Percentiles rank a stretch among this genome's conserved stretches.
phyloP scores from a whole-genome alignment of 2,329 filamentous ascomycete species.

The Basipetospora sp. region DNA sequence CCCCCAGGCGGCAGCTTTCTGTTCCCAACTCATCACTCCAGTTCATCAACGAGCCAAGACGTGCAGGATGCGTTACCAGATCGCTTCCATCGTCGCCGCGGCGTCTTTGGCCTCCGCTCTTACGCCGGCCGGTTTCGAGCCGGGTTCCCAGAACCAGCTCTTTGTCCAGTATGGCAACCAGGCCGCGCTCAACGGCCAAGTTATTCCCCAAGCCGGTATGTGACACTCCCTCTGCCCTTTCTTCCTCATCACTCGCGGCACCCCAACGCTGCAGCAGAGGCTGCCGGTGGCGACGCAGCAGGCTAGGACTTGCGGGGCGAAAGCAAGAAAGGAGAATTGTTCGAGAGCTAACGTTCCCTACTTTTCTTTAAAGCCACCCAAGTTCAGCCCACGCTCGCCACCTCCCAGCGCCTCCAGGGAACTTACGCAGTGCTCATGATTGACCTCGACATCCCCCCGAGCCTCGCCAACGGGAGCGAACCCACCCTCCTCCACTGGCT shows the following conservation, averaged over 20 bases:
- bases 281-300: no score
- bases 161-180: constrained; percentile 24
- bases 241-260: no score
- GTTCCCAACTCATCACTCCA: no score
- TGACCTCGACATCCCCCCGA: constrained; percentile 31
- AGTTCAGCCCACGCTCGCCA: constrained; percentile 21
- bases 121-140: constrained; percentile 27
- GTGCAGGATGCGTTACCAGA: constrained; percentile 6
- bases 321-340: neutral
- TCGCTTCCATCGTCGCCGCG: constrained; percentile 15
- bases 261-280: no score
- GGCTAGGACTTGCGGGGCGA: no score
- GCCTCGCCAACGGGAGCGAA: constrained; percentile 19
- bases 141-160: constrained; percentile 21
- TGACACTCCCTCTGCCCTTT: neutral
- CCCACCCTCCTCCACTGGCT: constrained; percentile 32
- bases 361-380: constrained; percentile 17
- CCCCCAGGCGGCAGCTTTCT: no score
- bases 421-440: constrained; percentile 27
- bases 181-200: constrained; percentile 23
- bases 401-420: constrained; percentile 22
- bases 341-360: no score
- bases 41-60: neutral
- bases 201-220: constrained; percentile 16
- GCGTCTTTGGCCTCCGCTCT: constrained; percentile 21